phyloP scores from a whole-genome alignment of 2,329 filamentous ascomycete genomes.

The Colletotrichum sp. region DNA sequence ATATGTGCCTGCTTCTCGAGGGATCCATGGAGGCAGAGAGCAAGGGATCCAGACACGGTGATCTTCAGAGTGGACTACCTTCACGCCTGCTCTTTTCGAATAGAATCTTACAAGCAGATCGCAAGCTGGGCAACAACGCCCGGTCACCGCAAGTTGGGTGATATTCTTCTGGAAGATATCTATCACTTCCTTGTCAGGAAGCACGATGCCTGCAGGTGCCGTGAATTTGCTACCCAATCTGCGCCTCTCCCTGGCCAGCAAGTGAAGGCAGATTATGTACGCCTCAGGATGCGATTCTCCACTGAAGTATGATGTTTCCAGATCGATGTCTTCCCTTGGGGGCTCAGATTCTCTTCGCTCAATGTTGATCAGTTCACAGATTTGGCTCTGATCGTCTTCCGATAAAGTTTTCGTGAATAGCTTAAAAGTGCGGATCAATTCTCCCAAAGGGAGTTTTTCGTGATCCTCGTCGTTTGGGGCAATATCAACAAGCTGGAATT shows the following conservation, averaged over 20 bases:
- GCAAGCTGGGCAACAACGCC: neutral
- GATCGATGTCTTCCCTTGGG: neutral
- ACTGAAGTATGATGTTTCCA: neutral
- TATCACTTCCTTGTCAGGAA: neutral
- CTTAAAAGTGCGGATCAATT: neutral
- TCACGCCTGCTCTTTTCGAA: neutral
- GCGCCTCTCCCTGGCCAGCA: neutral
- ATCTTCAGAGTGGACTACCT: neutral
- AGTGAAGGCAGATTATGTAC: neutral
- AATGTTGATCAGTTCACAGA: neutral
- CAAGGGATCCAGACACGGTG: neutral
- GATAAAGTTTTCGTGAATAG: neutral
- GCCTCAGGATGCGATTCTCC: neutral
- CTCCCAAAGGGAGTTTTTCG: neutral
- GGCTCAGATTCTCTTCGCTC: neutral
- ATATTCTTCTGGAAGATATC: neutral
- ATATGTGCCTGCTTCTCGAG: neutral
- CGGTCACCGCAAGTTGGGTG: neutral
- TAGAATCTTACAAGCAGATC: neutral
- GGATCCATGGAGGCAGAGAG: neutral
- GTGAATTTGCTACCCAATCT: neutral
- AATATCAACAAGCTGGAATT: neutral
- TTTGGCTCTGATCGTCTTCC: neutral
- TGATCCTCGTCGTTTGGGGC: neutral
- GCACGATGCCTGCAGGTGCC: too few species aligned